Conservation (phyloP, 2,329 filamentous ascomycete species). For the Talaromyces sp. region DNA sequence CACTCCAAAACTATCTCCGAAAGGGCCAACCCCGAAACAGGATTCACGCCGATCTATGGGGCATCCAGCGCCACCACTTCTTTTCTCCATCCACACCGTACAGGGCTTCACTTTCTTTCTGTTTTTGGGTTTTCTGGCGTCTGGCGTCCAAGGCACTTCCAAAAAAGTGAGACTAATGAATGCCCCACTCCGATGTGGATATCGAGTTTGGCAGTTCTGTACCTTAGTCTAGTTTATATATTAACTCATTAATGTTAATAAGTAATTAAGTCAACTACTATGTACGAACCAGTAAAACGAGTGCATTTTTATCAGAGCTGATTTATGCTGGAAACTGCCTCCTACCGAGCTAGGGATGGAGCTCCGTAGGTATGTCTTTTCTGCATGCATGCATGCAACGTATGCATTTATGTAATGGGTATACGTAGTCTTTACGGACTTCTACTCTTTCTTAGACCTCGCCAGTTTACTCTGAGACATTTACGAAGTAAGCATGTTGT, state of each 20-base stretch:
- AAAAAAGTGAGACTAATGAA: not conserved
- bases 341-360: not conserved
- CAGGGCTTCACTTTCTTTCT: not conserved
- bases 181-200: not conserved
- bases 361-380: not conserved
- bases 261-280: not conserved
- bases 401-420: not conserved
- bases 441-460: not conserved
- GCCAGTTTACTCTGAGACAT: not conserved
- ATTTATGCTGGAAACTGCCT: not conserved
- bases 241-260: not conserved
- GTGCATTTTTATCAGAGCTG: not conserved
- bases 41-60: slow-evolving; percentile 2
- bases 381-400: not conserved
- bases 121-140: not conserved
- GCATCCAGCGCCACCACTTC: not conserved
- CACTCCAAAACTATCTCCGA: not conserved
- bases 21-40: not conserved
- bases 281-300: not conserved
- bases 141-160: not conserved
- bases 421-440: not conserved
- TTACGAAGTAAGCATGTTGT: not conserved
- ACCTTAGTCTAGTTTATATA: not conserved
- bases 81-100: not conserved
- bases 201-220: not conserved